Base-by-base conservation (phyloP, 2,329 filamentous ascomycete genomes). In the Sordariomycetes sp. region DNA sequence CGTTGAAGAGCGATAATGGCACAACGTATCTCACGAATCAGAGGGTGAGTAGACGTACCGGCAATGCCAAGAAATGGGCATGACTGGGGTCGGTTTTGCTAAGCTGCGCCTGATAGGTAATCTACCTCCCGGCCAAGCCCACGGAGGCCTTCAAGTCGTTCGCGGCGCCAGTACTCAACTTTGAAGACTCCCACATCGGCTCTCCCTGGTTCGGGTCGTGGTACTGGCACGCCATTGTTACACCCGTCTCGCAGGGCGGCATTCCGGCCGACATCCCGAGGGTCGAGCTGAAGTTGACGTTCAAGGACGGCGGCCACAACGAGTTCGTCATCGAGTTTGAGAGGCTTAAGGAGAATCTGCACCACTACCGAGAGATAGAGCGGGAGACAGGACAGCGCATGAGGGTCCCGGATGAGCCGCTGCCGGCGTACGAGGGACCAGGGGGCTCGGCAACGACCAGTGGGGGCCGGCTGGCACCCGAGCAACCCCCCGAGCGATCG, bases 181-280 rank as follows among this genome's bases (percentile, higher is more conserved):
- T 96, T 52, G 83, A 89, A 71, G 93, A 97, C 71, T 88, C 88
- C 7, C 89, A 89, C 67, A 88, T 95, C 61, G 85, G 87, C 35
- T 89, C 92, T 2, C 92, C 93, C 37, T 96, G 92, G 78, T 96
- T 96, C 70, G 92, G 93, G 22, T 87, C 90, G 4, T 97, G 96
- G 77, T 87, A 89, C 63, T 97, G 92, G 92, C 85, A 85, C 59
- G 88, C 88, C 25, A 75, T 87, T 52, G 84, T 95, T 60, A 87
- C 88, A 65, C 90, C 93, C 1, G 89, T 96, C 25, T 76, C 87
- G 1, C 89, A 89, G 40, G 94, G 94, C 43, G 89, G 90, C 55
- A 89, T 97, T 55, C 89, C 92, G 0, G 74, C 86, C 5, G 78
- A 87, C 24, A 80, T 90, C 61, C 80, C 86, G 20, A 83, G 86